phyloP scores from a whole-genome alignment of 2,329 filamentous ascomycete species.

The Sclerotinia spermophila region DNA sequence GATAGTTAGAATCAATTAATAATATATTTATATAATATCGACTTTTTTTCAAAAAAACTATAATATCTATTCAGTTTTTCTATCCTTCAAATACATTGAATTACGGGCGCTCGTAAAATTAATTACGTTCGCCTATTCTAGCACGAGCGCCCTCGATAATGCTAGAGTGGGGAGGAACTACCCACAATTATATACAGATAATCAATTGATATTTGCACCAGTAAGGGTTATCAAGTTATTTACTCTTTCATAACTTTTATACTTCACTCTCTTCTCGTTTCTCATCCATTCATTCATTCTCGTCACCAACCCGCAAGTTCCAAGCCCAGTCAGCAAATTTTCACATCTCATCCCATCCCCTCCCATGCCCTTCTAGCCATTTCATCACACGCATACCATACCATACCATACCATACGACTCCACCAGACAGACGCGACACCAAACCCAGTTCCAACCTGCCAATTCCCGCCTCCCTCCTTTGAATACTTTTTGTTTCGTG shows the following conservation, averaged over 20 bases:
- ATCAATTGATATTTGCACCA: no score
- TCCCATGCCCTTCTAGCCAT: neutral
- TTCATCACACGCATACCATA: neutral
- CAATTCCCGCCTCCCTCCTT: neutral
- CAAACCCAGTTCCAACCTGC: neutral
- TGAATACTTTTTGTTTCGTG: neutral
- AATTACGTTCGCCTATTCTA: no score
- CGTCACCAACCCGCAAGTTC: conserved; percentile 1
- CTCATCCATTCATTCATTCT: neutral
- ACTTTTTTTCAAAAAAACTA: no score
- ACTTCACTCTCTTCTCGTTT: neutral
- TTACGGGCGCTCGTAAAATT: no score
- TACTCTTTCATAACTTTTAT: neutral
- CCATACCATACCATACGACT: neutral
- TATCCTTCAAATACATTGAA: no score
- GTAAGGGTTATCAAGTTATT: no score
- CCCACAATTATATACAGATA: no score
- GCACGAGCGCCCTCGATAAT: no score
- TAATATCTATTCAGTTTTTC: no score
- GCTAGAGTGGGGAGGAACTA: no score
- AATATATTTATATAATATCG: no score
- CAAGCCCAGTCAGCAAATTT: neutral
- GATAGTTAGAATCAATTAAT: no score
- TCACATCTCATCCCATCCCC: neutral
- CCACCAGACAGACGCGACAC: conserved; percentile 9